Evolutionary conservation across 495 filamentous ascomycete genomes (phyloP).

Genomic region (Jackrogersella minutella): DNA sequence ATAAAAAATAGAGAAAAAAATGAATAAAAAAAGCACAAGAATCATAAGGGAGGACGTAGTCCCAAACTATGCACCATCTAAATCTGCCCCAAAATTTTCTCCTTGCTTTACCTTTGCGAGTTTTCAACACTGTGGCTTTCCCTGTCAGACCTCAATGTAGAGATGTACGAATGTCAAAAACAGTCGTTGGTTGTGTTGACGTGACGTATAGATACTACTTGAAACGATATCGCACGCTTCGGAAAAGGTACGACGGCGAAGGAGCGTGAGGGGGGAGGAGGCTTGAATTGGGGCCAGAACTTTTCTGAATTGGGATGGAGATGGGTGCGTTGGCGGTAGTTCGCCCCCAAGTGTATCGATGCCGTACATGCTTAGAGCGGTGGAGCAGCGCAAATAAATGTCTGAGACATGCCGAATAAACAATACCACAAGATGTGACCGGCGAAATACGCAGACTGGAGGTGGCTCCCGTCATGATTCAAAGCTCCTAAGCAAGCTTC

Average conservation of each 20-base stretch:
- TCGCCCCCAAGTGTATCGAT: constrained; percentile 7
- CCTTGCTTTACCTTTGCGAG: background rate
- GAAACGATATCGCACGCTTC: constrained; percentile 89
- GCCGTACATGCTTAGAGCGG: constrained; percentile 14
- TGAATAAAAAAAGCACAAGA: constrained; percentile 22
- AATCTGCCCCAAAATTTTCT: background rate
- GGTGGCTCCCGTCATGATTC: constrained; percentile 15
- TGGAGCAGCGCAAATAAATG: constrained; percentile 15
- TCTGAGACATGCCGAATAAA: constrained; percentile 28
- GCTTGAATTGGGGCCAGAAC: background rate
- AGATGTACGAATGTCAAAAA: background rate
- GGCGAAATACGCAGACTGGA: constrained; percentile 14
- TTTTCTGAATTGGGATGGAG: background rate
- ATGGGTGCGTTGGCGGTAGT: constrained; percentile 9
- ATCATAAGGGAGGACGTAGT: constrained; percentile 28
- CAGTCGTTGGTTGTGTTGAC: constrained; percentile 22
- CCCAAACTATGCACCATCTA: constrained; percentile 27
- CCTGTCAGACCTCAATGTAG: constrained; percentile 18
- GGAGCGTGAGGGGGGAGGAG: constrained; percentile 23
- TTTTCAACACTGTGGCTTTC: background rate
- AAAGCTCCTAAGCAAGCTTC: constrained; percentile 45
- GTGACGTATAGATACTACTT: constrained; percentile 79
- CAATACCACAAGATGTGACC: constrained; percentile 2
- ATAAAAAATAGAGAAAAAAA: constrained; percentile 4
- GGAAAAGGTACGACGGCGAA: constrained; percentile 83